Evolutionary conservation across 345 rosid genomes (phyloP).

Genomic region (Angophora floribunda): DNA sequence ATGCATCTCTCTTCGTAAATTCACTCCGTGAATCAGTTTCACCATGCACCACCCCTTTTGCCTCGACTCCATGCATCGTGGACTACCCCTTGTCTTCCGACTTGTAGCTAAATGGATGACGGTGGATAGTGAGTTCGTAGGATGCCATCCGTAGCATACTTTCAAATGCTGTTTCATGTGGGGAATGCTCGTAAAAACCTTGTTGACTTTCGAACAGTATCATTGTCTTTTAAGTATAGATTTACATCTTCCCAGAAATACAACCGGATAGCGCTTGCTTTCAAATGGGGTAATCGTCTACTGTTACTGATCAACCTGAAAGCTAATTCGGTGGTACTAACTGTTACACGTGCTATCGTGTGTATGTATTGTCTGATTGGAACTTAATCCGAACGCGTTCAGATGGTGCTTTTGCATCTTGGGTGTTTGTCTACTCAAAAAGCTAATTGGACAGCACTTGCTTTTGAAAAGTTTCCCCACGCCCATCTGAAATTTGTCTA

Average conservation of each 20-base stretch:
- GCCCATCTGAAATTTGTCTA: background rate
- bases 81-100: background rate
- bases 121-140: background rate
- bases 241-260: background rate
- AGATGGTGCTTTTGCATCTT: background rate
- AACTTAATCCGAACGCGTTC: background rate
- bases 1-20: background rate
- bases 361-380: background rate
- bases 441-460: background rate
- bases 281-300: background rate
- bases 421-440: background rate
- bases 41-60: background rate
- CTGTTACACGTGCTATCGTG: background rate
- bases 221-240: background rate
- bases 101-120: background rate
- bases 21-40: background rate
- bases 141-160: background rate
- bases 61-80: background rate
- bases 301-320: background rate
- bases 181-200: background rate
- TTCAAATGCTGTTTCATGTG: background rate
- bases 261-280: background rate
- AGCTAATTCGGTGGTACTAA: background rate
- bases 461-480: background rate
- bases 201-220: background rate